Percentiles rank a stretch among this genome's conserved stretches.
Conservation (phyloP, 1,139 yeast genomes). For the Debaryomyces coudertii region DNA sequence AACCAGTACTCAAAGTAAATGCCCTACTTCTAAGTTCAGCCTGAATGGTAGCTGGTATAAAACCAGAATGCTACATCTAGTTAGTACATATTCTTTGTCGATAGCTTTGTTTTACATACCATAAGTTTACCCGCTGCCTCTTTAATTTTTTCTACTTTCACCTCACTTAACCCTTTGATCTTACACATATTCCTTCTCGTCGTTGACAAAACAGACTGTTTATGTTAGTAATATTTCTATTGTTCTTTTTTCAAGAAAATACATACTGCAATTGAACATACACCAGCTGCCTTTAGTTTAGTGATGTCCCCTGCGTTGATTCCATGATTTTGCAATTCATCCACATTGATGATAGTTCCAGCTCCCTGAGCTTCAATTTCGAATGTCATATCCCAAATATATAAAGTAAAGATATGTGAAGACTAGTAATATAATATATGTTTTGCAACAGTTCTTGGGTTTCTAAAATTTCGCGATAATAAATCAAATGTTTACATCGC, state of each 20-base stretch:
- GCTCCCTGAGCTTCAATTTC: conserved; percentile 14
- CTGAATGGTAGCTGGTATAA: conserved; percentile 56
- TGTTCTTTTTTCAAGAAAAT: background rate
- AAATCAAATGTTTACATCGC: background rate
- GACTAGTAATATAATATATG: background rate
- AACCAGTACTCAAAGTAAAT: conserved; percentile 53
- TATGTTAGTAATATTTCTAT: conserved; percentile 13
- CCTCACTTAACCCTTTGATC: conserved; percentile 59
- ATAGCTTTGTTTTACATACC: conserved; percentile 16
- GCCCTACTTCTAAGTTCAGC: conserved; percentile 53
- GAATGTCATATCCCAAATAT: conserved; percentile 12
- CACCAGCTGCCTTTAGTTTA: conserved; percentile 55
- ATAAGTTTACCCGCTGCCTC: conserved; percentile 58
- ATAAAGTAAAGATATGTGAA: background rate
- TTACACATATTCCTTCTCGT: conserved; percentile 56
- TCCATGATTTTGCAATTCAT: conserved; percentile 58
- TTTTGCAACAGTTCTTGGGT: conserved; percentile 6
- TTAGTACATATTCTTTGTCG: conserved; percentile 5
- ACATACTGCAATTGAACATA: conserved; percentile 55
- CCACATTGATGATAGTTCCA: conserved; percentile 41
- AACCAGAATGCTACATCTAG: conserved; percentile 39
- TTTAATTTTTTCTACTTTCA: conserved; percentile 63
- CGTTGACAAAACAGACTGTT: conserved; percentile 52
- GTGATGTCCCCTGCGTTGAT: conserved; percentile 62
- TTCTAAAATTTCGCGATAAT: conserved; percentile 1